A percentile compares a stretch with the other conserved stretches of the same genome.
Evolutionary conservation across 768 basidiomycete species (phyloP).

Genomic region (Naganishia randhawae): DNA sequence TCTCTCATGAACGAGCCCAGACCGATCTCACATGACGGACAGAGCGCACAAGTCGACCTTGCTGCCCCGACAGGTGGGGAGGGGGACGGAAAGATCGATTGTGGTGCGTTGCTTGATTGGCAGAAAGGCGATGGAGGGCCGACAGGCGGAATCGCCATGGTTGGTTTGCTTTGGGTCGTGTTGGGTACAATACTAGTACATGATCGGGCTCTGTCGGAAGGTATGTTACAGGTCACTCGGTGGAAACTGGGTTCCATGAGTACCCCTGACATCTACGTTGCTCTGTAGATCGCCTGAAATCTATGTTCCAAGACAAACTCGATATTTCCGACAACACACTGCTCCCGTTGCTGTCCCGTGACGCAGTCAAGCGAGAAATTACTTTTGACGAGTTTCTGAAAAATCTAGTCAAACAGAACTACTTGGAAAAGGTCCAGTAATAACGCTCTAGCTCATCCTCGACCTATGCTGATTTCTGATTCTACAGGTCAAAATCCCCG

Average conservation of each 20-base stretch:
- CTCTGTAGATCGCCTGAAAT: conserved; percentile 54
- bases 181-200: conserved; percentile 78
- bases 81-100: conserved; percentile 43
- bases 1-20: conserved; percentile 29
- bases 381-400: conserved; percentile 66
- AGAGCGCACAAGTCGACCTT: not conserved
- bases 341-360: conserved; percentile 58
- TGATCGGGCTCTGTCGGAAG: conserved; percentile 68
- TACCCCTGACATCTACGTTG: conserved; percentile 2
- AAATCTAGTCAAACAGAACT: conserved; percentile 65
- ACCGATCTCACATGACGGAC: not conserved
- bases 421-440: conserved; percentile 63
- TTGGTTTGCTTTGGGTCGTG: conserved; percentile 76
- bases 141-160: conserved; percentile 59
- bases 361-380: conserved; percentile 56
- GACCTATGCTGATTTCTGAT: not conserved
- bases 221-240: conserved; percentile 55
- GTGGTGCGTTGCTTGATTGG: conserved; percentile 52
- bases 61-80: conserved; percentile 15
- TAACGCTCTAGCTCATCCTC: not conserved
- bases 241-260: not conserved
- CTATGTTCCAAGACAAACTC: conserved; percentile 63
- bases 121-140: conserved; percentile 50
- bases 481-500: conserved; percentile 31
- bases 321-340: conserved; percentile 58